phyloP scores from a whole-genome alignment of 148 eudicot genomes.

The Vaccinium vitisidaea region DNA sequence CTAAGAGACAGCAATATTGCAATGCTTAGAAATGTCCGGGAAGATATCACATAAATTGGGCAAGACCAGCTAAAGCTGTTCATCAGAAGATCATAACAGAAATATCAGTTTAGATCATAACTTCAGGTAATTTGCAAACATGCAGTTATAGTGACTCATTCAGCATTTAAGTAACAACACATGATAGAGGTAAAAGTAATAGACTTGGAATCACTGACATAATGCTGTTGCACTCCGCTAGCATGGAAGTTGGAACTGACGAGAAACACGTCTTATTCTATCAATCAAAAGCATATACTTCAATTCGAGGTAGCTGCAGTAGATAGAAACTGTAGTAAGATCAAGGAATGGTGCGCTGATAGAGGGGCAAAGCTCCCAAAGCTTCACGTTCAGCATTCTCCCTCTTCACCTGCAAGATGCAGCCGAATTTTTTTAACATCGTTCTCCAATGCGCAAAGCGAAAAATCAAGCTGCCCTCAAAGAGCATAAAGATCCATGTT shows the following conservation, averaged over 20 bases:
- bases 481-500: neutral
- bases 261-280: conserved; percentile 14
- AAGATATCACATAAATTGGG: neutral
- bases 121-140: neutral
- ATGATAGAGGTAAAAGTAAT: neutral
- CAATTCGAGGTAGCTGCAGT: conserved; percentile 15
- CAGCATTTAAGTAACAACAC: neutral
- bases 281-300: neutral
- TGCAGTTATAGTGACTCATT: neutral
- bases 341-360: conserved; percentile 49
- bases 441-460: neutral
- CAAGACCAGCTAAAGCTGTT: neutral
- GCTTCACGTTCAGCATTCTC: conserved; percentile 55
- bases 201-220: neutral
- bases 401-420: conserved; percentile 42
- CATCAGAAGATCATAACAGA: neutral
- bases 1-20: too few species aligned
- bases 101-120: neutral
- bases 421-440: neutral
- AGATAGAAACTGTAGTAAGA: conserved; percentile 31
- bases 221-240: neutral
- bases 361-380: conserved; percentile 51
- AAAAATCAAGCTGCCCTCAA: neutral
- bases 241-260: conserved; percentile 20
- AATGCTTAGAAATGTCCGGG: neutral